These are phyloP conservation scores for Sutorius eximius DNA, from an alignment of 1,284 basidiomycete genomes.

Conservation along the genomic window DNA sequence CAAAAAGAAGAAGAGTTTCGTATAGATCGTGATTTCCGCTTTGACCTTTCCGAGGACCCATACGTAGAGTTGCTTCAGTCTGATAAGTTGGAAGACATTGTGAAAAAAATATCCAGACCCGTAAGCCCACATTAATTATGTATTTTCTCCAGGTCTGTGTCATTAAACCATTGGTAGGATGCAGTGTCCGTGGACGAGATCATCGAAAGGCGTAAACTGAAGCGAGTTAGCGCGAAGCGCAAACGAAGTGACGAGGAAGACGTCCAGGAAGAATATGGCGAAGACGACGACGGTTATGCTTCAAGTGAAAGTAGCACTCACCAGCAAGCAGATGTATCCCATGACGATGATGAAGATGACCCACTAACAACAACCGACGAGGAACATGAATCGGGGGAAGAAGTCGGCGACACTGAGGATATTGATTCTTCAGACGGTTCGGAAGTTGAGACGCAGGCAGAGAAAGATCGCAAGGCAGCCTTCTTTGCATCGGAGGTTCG, in stretches of 20 bases:
- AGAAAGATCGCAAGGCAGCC: slow-evolving; percentile 68
- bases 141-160: slow-evolving; percentile 7
- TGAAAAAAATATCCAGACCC: slow-evolving; percentile 63
- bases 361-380: slow-evolving; percentile 49
- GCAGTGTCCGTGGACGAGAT: slow-evolving; percentile 92
- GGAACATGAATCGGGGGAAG: slow-evolving; percentile 12
- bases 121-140: slow-evolving; percentile 42
- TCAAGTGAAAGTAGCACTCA: slow-evolving; percentile 38
- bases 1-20: slow-evolving; percentile 46
- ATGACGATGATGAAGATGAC: slow-evolving; percentile 39
- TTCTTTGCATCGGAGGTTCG: slow-evolving; percentile 74
- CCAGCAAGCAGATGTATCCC: slow-evolving; percentile 37
- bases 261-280: slow-evolving; percentile 38
- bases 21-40: slow-evolving; percentile 80
- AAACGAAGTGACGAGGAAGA: slow-evolving; percentile 50
- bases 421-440: slow-evolving; percentile 38
- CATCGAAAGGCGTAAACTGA: slow-evolving; percentile 66
- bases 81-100: slow-evolving; percentile 48
- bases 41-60: slow-evolving; percentile 76
- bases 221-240: slow-evolving; percentile 50
- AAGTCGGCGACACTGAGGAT: slow-evolving; percentile 32
- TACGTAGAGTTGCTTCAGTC: slow-evolving; percentile 54
- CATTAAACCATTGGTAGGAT: slow-evolving; percentile 44
- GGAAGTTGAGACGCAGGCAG: slow-evolving; percentile 42
- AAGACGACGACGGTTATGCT: slow-evolving; percentile 36